Percentiles rank a stretch among this genome's conserved stretches.
phyloP scores from a whole-genome alignment of 2,329 filamentous ascomycete genomes.

The Cladosporium austrohemisphaericum region DNA sequence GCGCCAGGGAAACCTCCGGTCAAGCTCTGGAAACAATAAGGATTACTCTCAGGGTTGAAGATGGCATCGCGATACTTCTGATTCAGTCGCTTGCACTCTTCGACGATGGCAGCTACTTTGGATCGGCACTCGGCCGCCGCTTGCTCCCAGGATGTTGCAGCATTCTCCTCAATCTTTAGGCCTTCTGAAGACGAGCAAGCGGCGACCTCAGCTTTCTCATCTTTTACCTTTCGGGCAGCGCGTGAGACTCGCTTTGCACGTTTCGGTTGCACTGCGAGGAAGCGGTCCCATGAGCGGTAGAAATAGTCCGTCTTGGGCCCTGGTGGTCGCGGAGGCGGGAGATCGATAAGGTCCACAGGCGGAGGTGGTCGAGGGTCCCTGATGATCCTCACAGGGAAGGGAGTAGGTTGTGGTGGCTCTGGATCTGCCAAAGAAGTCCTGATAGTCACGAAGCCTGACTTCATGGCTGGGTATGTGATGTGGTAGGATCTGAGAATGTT shows the following conservation, averaged over 20 bases:
- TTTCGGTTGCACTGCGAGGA: conserved; percentile 28
- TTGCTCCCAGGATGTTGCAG: conserved; percentile 61
- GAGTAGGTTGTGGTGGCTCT: conserved; percentile 3
- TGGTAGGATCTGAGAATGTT: not conserved
- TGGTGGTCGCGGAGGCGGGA: not conserved
- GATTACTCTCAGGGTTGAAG: conserved; percentile 76
- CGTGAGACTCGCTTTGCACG: conserved; percentile 26
- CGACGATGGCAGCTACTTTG: conserved; percentile 56
- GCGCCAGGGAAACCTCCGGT: conserved; percentile 20
- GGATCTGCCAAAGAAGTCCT: conserved; percentile 3
- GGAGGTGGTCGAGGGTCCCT: conserved; percentile 1
- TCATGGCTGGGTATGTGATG: not conserved
- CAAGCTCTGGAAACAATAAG: conserved; percentile 30
- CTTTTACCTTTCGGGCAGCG: conserved; percentile 19
- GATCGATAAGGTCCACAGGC: not conserved
- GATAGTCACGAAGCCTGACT: conserved; percentile 10
- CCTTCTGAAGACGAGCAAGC: conserved; percentile 11
- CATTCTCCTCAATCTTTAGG: conserved; percentile 26
- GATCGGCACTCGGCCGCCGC: conserved; percentile 65
- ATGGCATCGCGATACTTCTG: conserved; percentile 83
- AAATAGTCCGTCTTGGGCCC: conserved; percentile 16
- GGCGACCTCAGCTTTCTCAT: conserved; percentile 16
- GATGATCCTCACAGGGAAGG: conserved; percentile 11
- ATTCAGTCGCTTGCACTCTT: conserved; percentile 69
- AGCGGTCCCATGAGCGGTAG: conserved; percentile 31